Conservation (phyloP, 768 basidiomycete genomes). For the Tricholoma sp. region DNA sequence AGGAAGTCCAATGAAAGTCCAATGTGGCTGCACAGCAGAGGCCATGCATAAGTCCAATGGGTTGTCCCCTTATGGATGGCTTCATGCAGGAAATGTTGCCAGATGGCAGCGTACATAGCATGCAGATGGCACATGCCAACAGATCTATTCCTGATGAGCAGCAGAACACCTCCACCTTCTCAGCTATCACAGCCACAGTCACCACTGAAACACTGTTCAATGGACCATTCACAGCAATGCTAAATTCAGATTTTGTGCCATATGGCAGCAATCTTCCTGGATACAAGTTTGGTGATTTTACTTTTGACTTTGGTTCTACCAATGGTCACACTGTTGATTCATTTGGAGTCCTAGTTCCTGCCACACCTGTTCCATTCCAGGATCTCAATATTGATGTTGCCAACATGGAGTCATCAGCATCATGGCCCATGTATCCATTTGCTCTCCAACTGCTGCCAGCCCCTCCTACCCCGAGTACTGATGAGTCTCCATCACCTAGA, state of each 20-base stretch:
- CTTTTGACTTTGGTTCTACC: not conserved
- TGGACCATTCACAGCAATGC: not conserved
- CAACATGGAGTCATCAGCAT: not conserved
- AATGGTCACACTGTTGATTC: not conserved
- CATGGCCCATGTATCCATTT: not conserved
- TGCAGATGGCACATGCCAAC: too few species aligned
- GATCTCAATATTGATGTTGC: not conserved
- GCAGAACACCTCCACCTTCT: too few species aligned
- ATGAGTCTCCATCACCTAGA: not conserved
- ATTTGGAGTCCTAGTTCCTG: too few species aligned
- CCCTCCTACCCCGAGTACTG: not conserved
- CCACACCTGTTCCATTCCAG: not conserved
- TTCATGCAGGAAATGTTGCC: too few species aligned
- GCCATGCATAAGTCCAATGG: too few species aligned
- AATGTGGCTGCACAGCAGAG: too few species aligned
- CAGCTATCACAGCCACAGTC: too few species aligned
- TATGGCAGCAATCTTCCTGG: not conserved
- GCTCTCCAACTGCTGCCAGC: not conserved
- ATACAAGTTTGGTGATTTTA: not conserved
- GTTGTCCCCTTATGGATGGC: too few species aligned
- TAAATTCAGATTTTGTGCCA: not conserved
- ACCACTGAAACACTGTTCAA: too few species aligned
- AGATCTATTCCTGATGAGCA: too few species aligned
- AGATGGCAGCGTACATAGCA: too few species aligned
- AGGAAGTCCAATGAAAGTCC: too few species aligned